A percentile compares a stretch with the other conserved stretches of the same genome.
phyloP scores from a whole-genome alignment of 2,329 filamentous ascomycete species.

The Pseudogymnoascus sp. region DNA sequence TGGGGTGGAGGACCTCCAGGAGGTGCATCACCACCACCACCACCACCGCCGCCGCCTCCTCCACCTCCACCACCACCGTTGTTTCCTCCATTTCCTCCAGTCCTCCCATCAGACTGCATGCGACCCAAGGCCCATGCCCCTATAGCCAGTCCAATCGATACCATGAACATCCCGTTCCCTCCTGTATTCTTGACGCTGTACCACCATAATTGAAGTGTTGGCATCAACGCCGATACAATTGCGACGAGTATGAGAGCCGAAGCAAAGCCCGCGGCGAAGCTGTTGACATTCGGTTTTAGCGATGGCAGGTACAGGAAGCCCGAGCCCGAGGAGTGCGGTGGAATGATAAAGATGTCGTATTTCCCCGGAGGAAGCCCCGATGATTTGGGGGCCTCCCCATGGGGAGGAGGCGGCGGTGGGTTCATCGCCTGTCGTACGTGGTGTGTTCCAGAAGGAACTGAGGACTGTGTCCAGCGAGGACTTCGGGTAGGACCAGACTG shows the following conservation, averaged over 20 bases:
- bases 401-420: slow-evolving; percentile 69
- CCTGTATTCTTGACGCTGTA: slow-evolving; percentile 60
- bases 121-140: slow-evolving; percentile 70
- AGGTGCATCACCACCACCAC: slow-evolving; percentile 13
- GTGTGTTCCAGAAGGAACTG: slow-evolving; percentile 1
- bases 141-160: slow-evolving; percentile 65
- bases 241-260: slow-evolving; percentile 65
- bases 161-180: slow-evolving; percentile 61
- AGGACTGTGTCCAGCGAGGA: neutral
- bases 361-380: slow-evolving; percentile 73
- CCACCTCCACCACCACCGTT: slow-evolving; percentile 23
- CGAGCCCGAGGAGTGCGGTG: slow-evolving; percentile 77
- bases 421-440: slow-evolving; percentile 15
- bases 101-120: slow-evolving; percentile 42
- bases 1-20: slow-evolving; percentile 8
- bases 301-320: slow-evolving; percentile 95
- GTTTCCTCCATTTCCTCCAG: slow-evolving; percentile 19
- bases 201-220: slow-evolving; percentile 67
- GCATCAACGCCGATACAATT: slow-evolving; percentile 64
- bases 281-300: slow-evolving; percentile 74
- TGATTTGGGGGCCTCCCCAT: slow-evolving; percentile 68
- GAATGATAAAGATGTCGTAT: slow-evolving; percentile 96
- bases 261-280: slow-evolving; percentile 79
- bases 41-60: slow-evolving; percentile 7
- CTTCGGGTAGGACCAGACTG: neutral